phyloP scores from a whole-genome alignment of 2,329 filamentous ascomycete species.

The Sporothrix schenckii region DNA sequence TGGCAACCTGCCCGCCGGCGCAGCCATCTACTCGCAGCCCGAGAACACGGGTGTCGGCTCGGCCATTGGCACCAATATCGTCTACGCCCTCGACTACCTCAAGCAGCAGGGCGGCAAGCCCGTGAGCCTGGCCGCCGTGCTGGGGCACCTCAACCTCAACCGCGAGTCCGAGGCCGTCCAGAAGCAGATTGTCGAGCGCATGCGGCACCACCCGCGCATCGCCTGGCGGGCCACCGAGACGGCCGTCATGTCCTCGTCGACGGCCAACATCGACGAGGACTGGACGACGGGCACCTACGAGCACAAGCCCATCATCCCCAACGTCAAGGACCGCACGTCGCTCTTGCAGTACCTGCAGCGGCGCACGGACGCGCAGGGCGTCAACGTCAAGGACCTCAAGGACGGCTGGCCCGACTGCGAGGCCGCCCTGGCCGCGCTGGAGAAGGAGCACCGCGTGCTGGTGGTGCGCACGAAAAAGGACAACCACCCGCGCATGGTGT shows the following conservation, averaged over 20 bases:
- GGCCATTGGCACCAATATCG: constrained; percentile 83
- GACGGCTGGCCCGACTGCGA: constrained; percentile 92
- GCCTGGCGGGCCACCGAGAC: constrained; percentile 56
- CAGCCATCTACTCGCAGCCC: constrained; percentile 73
- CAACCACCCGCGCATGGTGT: constrained; percentile 80
- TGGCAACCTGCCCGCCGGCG: not conserved
- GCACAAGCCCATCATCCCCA: constrained; percentile 78
- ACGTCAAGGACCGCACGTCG: constrained; percentile 75
- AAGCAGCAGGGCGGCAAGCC: constrained; percentile 70
- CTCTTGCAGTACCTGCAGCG: constrained; percentile 79
- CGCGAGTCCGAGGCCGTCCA: constrained; percentile 64
- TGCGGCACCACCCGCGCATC: constrained; percentile 66
- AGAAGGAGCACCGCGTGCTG: constrained; percentile 76
- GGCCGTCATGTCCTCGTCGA: constrained; percentile 50
- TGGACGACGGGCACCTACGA: constrained; percentile 73
- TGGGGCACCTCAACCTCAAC: constrained; percentile 76
- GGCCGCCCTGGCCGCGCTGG: constrained; percentile 74
- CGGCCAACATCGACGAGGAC: constrained; percentile 23
- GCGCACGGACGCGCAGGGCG: constrained; percentile 77
- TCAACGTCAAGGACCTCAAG: constrained; percentile 87
- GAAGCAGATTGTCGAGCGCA: constrained; percentile 66
- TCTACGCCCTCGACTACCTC: constrained; percentile 83
- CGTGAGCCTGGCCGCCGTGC: constrained; percentile 73
- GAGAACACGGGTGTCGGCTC: constrained; percentile 73
- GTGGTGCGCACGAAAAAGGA: constrained; percentile 93